phyloP scores from a whole-genome alignment of 108 stramenopile genomes.

The Cyclotella choctawhatcheeana region DNA sequence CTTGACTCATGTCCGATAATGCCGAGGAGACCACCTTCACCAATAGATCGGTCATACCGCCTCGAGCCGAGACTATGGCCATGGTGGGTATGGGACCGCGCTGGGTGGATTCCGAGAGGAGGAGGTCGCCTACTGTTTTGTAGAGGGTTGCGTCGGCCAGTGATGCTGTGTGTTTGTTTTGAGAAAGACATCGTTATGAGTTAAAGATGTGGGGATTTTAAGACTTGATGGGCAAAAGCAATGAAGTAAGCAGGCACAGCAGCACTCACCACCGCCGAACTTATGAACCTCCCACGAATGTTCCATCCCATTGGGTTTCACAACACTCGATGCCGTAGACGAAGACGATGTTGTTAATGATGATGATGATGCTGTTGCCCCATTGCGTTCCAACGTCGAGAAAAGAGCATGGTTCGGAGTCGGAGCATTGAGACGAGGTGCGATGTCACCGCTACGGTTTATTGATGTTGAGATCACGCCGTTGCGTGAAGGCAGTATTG shows the following conservation, averaged over 20 bases:
- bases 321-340: neutral
- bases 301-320: conserved; percentile 5
- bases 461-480: no score
- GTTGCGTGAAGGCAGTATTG: no score
- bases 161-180: conserved; percentile 34
- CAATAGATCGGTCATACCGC: conserved; percentile 82
- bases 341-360: neutral
- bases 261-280: conserved; percentile 28
- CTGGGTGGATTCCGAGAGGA: conserved; percentile 53
- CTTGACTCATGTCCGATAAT: conserved; percentile 56
- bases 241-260: neutral
- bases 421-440: no score
- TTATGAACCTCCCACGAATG: conserved; percentile 42
- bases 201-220: no score
- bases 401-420: no score
- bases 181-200: neutral
- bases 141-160: conserved; percentile 67
- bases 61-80: conserved; percentile 87
- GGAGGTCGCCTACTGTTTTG: conserved; percentile 71
- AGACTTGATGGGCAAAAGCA: neutral
- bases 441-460: no score
- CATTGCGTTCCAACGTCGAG: neutral
- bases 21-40: conserved; percentile 72
- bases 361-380: neutral
- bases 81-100: conserved; percentile 70